phyloP scores from a whole-genome alignment of 352 stramenopile species.

The Phytophthora nicotianae region DNA sequence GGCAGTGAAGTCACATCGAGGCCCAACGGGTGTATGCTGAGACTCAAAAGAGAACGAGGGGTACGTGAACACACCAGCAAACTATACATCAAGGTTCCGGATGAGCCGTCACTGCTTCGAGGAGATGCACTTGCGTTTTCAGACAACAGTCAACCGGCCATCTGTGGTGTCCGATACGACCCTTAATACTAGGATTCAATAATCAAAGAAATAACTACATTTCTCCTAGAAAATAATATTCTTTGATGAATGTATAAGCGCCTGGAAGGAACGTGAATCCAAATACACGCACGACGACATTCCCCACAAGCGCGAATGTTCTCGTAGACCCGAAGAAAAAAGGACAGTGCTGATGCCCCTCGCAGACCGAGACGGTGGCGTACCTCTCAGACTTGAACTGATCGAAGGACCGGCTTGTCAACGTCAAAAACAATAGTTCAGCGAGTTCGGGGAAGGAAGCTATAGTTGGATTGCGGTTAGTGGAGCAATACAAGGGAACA shows the following conservation, averaged over 20 bases:
- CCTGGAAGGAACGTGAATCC: slow-evolving; percentile 2
- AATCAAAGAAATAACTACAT: background rate
- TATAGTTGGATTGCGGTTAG: background rate
- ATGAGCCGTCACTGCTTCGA: background rate
- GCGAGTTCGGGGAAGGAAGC: slow-evolving; percentile 6
- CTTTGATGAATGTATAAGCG: slow-evolving; percentile 10
- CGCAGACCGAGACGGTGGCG: slow-evolving; percentile 3
- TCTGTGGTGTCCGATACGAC: background rate
- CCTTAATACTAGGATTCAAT: background rate
- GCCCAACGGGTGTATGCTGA: background rate
- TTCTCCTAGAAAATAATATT: slow-evolving; percentile 2
- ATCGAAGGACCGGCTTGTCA: background rate
- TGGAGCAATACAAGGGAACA: slow-evolving; percentile 1
- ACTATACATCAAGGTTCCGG: background rate
- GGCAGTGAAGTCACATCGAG: slow-evolving; percentile 1
- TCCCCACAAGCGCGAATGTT: background rate
- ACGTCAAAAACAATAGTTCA: background rate
- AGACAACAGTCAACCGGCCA: background rate
- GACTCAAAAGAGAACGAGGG: background rate
- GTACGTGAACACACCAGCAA: background rate
- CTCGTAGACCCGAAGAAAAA: background rate
- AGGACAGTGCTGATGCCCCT: slow-evolving; percentile 2
- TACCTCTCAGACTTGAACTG: slow-evolving; percentile 3
- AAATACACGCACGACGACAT: slow-evolving; percentile 3
- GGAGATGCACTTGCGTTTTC: background rate